phyloP scores from a whole-genome alignment of 768 basidiomycete species.

The Suillus cothurnatus region DNA sequence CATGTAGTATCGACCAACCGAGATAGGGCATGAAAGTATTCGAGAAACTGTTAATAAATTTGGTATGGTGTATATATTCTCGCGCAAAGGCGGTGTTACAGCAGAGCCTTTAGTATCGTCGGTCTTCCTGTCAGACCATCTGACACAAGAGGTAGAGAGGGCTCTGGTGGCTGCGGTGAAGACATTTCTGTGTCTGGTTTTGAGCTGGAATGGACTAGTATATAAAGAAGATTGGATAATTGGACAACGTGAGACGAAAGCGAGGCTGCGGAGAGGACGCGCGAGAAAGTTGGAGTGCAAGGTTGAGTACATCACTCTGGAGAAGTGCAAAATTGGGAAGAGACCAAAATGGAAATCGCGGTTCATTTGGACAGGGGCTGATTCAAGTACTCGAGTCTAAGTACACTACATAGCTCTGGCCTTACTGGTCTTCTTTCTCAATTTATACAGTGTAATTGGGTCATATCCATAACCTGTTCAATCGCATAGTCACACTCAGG shows the following conservation, averaged over 20 bases:
- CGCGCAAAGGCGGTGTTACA: constrained; percentile 47
- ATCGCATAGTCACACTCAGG: background rate
- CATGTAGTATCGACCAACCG: constrained; percentile 87
- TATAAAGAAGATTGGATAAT: no score
- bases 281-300: background rate
- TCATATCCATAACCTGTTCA: background rate
- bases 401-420: background rate
- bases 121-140: constrained; percentile 11
- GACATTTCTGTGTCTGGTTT: background rate
- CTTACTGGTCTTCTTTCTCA: background rate
- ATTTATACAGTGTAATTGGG: background rate
- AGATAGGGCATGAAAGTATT: constrained; percentile 89
- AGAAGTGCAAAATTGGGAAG: background rate
- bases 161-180: background rate
- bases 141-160: background rate
- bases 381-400: no score
- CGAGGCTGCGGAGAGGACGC: background rate
- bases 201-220: background rate
- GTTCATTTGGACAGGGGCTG: background rate
- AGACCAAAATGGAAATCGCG: constrained; percentile 1
- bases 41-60: constrained; percentile 88
- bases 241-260: background rate
- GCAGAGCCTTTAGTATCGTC: constrained; percentile 7
- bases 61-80: constrained; percentile 94
- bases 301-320: background rate